Conservation (phyloP, 2,329 filamentous ascomycete genomes). For the Beauveria varroae region DNA sequence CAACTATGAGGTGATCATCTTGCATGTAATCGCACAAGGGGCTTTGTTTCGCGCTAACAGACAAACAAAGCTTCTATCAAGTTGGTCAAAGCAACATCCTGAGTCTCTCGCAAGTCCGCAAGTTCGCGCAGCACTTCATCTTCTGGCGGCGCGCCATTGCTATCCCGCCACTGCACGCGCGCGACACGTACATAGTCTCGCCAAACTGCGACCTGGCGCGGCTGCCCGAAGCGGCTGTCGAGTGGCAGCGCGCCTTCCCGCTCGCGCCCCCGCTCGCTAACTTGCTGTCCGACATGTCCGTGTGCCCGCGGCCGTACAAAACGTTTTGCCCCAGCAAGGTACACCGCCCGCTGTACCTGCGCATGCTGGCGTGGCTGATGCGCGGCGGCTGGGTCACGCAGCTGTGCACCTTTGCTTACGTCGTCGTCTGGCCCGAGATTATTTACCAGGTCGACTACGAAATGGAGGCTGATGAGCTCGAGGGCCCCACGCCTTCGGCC, state of each 20-base stretch:
- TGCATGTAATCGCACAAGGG: background rate
- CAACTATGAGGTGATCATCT: conserved; percentile 50
- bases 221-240: conserved; percentile 59
- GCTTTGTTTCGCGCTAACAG: background rate
- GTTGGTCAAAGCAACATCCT: conserved; percentile 65
- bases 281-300: conserved; percentile 78
- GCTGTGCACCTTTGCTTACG: conserved; percentile 83
- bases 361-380: conserved; percentile 89
- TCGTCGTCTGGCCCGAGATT: conserved; percentile 76
- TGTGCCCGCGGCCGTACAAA: conserved; percentile 74
- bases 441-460: conserved; percentile 71
- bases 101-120: conserved; percentile 71
- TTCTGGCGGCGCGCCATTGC: conserved; percentile 92
- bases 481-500: conserved; percentile 16
- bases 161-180: conserved; percentile 80
- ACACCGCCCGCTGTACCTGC: conserved; percentile 79
- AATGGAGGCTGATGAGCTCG: conserved; percentile 58
- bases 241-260: conserved; percentile 74
- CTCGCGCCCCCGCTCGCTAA: conserved; percentile 76
- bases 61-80: conserved; percentile 48
- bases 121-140: conserved; percentile 86
- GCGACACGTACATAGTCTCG: conserved; percentile 86
- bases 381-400: conserved; percentile 91
- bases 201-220: conserved; percentile 76
- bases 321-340: conserved; percentile 78